A percentile compares a stretch with the other conserved stretches of the same genome.
These are phyloP conservation scores for Metarhizium guizhouense DNA, from an alignment of 2,329 filamentous ascomycete genomes.

Conservation along the genomic window DNA sequence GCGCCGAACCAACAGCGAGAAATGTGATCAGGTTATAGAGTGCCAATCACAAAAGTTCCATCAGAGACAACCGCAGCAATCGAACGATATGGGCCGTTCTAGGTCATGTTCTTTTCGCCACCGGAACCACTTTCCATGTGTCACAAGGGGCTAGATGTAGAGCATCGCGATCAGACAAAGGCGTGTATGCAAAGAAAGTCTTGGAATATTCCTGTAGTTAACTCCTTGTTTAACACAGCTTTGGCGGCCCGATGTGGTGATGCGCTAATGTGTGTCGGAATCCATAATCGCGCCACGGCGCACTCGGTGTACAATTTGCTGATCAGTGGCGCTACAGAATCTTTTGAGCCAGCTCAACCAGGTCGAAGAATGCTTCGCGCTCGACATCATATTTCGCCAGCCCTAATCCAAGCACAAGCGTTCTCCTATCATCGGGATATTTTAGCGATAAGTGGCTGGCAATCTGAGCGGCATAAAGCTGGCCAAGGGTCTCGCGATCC, in stretches of 20 bases:
- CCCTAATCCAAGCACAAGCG: conserved; percentile 53
- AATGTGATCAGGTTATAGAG: not conserved
- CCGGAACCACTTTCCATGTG: not conserved
- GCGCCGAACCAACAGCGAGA: not conserved
- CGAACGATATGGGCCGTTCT: not conserved
- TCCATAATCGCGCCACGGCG: not conserved
- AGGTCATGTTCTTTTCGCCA: not conserved
- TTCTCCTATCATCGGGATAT: conserved; percentile 54
- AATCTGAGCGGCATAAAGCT: conserved; percentile 83
- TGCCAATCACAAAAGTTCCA: not conserved
- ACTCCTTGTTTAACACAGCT: not conserved
- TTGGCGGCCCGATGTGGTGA: not conserved
- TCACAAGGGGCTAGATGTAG: not conserved
- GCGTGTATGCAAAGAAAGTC: not conserved
- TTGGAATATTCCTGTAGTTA: not conserved
- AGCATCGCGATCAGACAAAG: not conserved
- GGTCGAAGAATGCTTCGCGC: conserved; percentile 53
- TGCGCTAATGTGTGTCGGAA: not conserved
- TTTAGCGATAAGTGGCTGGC: conserved; percentile 69
- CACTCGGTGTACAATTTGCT: not conserved
- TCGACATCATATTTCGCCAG: conserved; percentile 40
- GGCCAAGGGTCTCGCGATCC: conserved; percentile 73
- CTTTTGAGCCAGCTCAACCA: conserved; percentile 53
- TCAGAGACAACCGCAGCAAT: not conserved
- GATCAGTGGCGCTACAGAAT: conserved; percentile 31